These are phyloP conservation scores for Silene vulgaris DNA, from an alignment of 179 eudicot genomes.

Conservation along the genomic window DNA sequence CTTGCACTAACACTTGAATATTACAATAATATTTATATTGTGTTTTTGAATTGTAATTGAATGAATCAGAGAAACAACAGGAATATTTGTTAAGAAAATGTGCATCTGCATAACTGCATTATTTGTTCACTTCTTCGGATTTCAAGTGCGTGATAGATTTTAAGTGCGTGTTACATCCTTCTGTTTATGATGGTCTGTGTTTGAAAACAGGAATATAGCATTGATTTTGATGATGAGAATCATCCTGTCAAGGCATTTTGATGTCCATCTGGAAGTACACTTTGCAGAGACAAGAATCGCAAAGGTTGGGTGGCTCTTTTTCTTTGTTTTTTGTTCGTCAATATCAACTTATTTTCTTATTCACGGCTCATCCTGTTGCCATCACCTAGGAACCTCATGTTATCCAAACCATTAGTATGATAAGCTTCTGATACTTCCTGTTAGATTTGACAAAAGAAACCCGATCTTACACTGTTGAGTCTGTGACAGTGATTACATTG, in stretches of 20 bases:
- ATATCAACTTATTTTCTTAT: too few species aligned
- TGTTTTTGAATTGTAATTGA: not conserved
- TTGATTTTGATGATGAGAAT: conserved; percentile 54
- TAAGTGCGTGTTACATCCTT: not conserved
- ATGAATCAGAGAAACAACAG: not conserved
- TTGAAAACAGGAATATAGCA: conserved; percentile 56
- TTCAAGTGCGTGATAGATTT: not conserved
- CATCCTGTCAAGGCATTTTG: conserved; percentile 69
- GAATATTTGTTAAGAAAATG: not conserved
- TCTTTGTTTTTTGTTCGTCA: not conserved
- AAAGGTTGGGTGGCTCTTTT: conserved; percentile 33
- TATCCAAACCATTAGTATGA: too few species aligned
- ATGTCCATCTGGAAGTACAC: conserved; percentile 53
- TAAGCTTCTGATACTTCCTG: not conserved
- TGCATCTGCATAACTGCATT: not conserved
- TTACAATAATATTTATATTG: not conserved
- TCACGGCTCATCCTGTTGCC: not conserved
- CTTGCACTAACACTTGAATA: too few species aligned
- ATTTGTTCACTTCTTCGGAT: not conserved
- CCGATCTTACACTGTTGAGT: too few species aligned
- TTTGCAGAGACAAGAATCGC: conserved; percentile 35
- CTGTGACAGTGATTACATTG: too few species aligned
- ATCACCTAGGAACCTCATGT: too few species aligned
- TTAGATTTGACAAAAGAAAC: not conserved
- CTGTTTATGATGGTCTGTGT: conserved; percentile 6